Base-by-base conservation (phyloP, 2,329 filamentous ascomycete species). In the Phialophora tarda region DNA sequence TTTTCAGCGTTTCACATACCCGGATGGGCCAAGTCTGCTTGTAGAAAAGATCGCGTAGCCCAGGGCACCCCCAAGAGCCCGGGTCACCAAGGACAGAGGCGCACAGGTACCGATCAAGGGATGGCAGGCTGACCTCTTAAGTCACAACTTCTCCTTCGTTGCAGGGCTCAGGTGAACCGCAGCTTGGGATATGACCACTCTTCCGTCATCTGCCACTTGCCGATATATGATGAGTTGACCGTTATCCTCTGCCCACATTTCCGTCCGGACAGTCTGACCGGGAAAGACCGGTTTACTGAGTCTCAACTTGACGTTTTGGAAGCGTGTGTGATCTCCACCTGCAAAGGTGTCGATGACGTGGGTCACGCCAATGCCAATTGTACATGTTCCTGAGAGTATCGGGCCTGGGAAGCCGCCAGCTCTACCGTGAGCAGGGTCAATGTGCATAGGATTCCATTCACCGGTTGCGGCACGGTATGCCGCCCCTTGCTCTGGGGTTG, bases 401-500 rank as follows among this genome's bases (percentile, higher is more conserved):
- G 66, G 66, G 5, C 53, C 63, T 2, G 50, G 59, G 41, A 69
- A 69, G 2, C 66, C 66, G 28, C 63, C 66, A 41, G 55, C 50
- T 24, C 54, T 66, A 5, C 63, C 66, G 4, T 55, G 48, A 23
- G 54, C 63, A 1, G 66, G 66, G 51, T 58, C 59, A 55, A 69
- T 69, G 55, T 69, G 66, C 55, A 69, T 30, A 32, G 66, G 66
- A 47, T 69, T 69, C 54, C 62, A 41, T 14, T 69, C 66, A n/a
- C 59, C 62, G n/a, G 63, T 56, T 2, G 64, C 61, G 7, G 66
- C 66, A n/a, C 66, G 66, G 44, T 69, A 69, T 12, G 66, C 55
- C 14, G 66, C 66, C 10, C 53, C 57, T 38, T 69, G 66, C 14
- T 62, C 64, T 0, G 57, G 63, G 1, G 63, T 59, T n/a, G 66